Percentiles rank a stretch among this genome's conserved stretches.
Conservation (phyloP, 148 eudicot species). For the Limonium bicolor region DNA sequence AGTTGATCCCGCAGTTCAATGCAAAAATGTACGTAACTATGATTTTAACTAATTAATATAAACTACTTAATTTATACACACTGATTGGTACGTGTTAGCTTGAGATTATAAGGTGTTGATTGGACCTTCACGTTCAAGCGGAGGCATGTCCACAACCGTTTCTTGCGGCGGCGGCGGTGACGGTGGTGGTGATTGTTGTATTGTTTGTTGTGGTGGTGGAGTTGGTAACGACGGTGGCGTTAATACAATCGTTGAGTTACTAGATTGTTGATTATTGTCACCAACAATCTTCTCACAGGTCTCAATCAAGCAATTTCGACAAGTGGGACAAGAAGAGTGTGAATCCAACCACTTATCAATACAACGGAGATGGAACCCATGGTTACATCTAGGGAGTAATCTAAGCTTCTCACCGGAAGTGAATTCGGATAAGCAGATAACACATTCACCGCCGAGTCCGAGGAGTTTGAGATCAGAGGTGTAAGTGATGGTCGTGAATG, state of each 20-base stretch:
- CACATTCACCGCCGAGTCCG: constrained; percentile 48
- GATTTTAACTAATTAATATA: constrained; percentile 1
- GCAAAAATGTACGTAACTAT: too few species aligned
- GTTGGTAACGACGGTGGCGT: constrained; percentile 6
- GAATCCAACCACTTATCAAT: constrained; percentile 68
- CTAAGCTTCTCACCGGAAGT: constrained; percentile 26
- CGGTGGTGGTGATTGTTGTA: too few species aligned
- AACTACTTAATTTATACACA: not conserved
- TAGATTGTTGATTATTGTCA: constrained; percentile 15
- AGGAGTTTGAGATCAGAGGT: constrained; percentile 29
- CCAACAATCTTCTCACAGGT: constrained; percentile 52
- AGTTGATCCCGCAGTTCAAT: too few species aligned
- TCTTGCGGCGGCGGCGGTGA: constrained; percentile 9
- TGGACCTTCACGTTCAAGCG: constrained; percentile 4
- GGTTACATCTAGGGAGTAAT: constrained; percentile 68
- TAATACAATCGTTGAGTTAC: too few species aligned
- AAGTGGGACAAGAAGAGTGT: constrained; percentile 82
- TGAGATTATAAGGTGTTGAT: not conserved
- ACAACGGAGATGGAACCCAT: constrained; percentile 69
- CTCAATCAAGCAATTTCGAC: constrained; percentile 53
- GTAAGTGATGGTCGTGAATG: constrained; percentile 40
- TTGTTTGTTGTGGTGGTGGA: constrained; percentile 5
- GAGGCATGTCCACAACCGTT: not conserved
- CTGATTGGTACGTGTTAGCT: not conserved
- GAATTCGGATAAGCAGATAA: constrained; percentile 58